These are phyloP conservation scores for Peniophora sp. DNA, from an alignment of 1,284 basidiomycete genomes.

Conservation along the genomic window DNA sequence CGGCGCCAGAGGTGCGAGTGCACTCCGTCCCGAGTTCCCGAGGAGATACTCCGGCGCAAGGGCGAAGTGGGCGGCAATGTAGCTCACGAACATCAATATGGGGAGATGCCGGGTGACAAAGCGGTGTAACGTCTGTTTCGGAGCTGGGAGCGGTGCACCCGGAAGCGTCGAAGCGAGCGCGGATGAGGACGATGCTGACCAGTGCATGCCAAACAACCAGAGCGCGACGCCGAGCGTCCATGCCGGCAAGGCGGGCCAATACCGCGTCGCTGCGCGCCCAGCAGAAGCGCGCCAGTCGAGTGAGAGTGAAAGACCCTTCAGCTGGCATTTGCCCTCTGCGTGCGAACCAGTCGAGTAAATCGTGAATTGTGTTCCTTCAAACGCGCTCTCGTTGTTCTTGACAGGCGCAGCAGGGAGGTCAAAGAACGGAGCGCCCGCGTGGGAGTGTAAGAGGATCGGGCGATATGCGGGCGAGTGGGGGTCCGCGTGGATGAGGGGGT, in stretches of 20 bases:
- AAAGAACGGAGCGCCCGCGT: conserved; percentile 58
- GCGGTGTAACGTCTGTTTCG: not conserved
- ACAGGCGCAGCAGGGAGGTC: conserved; percentile 22
- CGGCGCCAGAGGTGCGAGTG: not conserved
- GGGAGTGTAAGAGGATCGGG: conserved; percentile 61
- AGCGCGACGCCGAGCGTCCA: conserved; percentile 56
- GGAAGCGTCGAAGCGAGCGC: not conserved
- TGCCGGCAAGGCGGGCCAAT: conserved; percentile 56
- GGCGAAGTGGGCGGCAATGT: not conserved
- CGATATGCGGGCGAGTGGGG: conserved; percentile 16
- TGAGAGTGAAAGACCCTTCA: conserved; percentile 38
- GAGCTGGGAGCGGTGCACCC: not conserved
- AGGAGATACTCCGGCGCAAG: not conserved
- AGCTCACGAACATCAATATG: not conserved
- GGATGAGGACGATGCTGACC: not conserved
- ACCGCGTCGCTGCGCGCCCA: conserved; percentile 65
- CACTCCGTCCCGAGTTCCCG: too few relatives aligned
- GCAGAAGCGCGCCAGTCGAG: conserved; percentile 65
- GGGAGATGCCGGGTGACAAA: not conserved
- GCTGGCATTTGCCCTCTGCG: conserved; percentile 32
- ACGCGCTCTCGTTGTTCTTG: conserved; percentile 32
- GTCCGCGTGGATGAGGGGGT: conserved; percentile 32
- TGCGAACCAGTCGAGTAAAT: conserved; percentile 41
- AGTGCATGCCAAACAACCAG: not conserved
- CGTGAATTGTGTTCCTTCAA: conserved; percentile 28